These are phyloP conservation scores for Sporothrix euskadiensis DNA, from an alignment of 2,329 filamentous ascomycete species.

Conservation along the genomic window DNA sequence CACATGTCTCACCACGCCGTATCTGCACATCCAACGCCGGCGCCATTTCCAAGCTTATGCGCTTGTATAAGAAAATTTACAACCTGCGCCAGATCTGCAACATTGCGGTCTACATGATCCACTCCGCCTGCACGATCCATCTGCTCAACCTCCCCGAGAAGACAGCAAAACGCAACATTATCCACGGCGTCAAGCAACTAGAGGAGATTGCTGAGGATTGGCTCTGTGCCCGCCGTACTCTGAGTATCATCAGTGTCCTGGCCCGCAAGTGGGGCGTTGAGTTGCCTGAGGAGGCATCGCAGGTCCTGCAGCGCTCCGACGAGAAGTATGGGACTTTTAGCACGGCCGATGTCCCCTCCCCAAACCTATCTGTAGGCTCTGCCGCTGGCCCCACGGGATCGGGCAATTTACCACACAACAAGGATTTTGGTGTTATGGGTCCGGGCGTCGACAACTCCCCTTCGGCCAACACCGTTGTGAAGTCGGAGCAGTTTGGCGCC, in stretches of 20 bases:
- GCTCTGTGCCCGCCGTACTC: conserved; percentile 81
- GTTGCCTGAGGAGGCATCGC: conserved; percentile 77
- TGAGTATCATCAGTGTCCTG: conserved; percentile 81
- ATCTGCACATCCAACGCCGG: conserved; percentile 88
- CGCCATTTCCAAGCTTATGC: conserved; percentile 89
- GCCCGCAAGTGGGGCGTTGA: conserved; percentile 88
- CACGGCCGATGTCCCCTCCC: conserved; percentile 61
- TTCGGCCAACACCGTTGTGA: background rate
- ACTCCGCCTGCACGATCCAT: conserved; percentile 93
- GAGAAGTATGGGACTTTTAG: conserved; percentile 74
- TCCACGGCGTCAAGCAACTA: conserved; percentile 84
- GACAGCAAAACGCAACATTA: conserved; percentile 83
- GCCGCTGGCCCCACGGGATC: background rate
- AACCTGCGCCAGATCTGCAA: conserved; percentile 93
- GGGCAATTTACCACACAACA: background rate
- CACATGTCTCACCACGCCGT: conserved; percentile 85
- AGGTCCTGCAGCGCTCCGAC: conserved; percentile 75
- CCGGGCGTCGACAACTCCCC: conserved; percentile 35
- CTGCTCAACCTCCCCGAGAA: conserved; percentile 91
- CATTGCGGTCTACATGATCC: conserved; percentile 91
- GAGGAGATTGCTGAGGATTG: conserved; percentile 96
- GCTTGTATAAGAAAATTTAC: conserved; percentile 89
- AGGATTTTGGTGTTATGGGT: conserved; percentile 23
- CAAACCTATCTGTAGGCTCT: conserved; percentile 39
- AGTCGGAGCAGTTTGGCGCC: conserved; percentile 8